Evolutionary conservation across 1,284 basidiomycete genomes (phyloP).

Genomic region (Golubevia pallescens): DNA sequence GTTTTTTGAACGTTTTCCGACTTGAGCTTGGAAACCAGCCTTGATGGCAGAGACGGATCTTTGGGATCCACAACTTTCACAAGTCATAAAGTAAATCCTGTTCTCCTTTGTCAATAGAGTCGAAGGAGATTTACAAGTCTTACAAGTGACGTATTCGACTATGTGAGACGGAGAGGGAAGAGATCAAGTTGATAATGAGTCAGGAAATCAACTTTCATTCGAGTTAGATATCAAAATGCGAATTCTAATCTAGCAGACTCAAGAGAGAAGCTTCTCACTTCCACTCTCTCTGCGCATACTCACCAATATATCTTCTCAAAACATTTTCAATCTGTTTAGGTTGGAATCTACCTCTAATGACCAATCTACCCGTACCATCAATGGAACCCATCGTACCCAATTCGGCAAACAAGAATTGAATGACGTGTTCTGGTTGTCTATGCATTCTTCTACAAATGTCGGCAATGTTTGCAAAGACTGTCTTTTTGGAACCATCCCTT

Average conservation of each 20-base stretch:
- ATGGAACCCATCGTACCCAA: slow-evolving; percentile 97
- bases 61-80: slow-evolving; percentile 89
- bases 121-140: slow-evolving; percentile 98
- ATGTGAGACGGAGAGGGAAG: neutral
- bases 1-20: too few relatives aligned
- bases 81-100: slow-evolving; percentile 98
- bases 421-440: slow-evolving; percentile 97
- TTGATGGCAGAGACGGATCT: slow-evolving; percentile 96
- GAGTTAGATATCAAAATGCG: slow-evolving; percentile 2
- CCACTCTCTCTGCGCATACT: slow-evolving; percentile 2
- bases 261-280: neutral
- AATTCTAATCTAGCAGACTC: neutral
- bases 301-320: slow-evolving; percentile 91
- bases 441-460: slow-evolving; percentile 99
- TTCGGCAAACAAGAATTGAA: slow-evolving; percentile 95
- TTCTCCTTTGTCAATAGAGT: slow-evolving; percentile 96
- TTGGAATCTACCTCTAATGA: slow-evolving; percentile 97
- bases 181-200: slow-evolving; percentile 7
- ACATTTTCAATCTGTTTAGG: slow-evolving; percentile 99
- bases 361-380: slow-evolving; percentile 87
- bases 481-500: slow-evolving; percentile 93
- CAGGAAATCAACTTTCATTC: slow-evolving; percentile 3
- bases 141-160: slow-evolving; percentile 99
- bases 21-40: slow-evolving; percentile 97
- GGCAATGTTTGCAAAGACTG: slow-evolving; percentile 92